Evolutionary conservation across 2,329 filamentous ascomycete genomes (phyloP), one percentile per base, ranked within the genome.

Genomic region (Ascochyta clinopodiicola): DNA sequence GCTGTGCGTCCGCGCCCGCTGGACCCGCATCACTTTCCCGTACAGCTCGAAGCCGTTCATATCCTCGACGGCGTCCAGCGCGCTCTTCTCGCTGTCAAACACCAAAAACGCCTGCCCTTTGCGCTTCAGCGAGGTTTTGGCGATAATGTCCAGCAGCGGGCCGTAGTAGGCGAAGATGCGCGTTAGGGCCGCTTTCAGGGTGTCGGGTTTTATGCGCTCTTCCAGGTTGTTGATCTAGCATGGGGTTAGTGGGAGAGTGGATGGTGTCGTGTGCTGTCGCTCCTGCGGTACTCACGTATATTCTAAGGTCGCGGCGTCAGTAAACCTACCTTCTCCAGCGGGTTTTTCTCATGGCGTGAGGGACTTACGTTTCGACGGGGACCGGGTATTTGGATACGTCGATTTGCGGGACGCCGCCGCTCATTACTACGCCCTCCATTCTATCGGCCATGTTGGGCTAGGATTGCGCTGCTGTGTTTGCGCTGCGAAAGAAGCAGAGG

Each of bases 81-180:
- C 93, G n/a, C 88, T 86, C 51, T 92, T 89, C n/a, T 88, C 80
- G 58, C 82, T 84, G 67, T 96, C 92, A 74, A 92, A 98, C 40
- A 98, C 92, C 44, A 99, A 80, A 73, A 99, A 99, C 0, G 95
- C 95, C 78, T 99, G 95, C 12, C 95, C 95, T 75, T 96, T 97
- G 38, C 92, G 91, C 74, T 91, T 93, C 27, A 98, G 78, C 75
- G 96, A 97, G 61, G 86, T 91, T 80, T 96, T 96, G 39, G 91
- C 91, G 56, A 96, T 85, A 46, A 96, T 86, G 60, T 96, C 92
- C 66, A 96, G 79, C 58, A 96, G 86, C 53, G 82, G 88, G 61
- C 95, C 95, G 77, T 95, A 97, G 76, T 96, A 91, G 60, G 87
- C 87, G 79, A 98, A 98, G 69, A 98, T 83, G 60, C 88, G 86